Evolutionary conservation across 495 filamentous ascomycete genomes (phyloP), one percentile per base, ranked within the genome.

Genomic region (Sporormia fimetaria): DNA sequence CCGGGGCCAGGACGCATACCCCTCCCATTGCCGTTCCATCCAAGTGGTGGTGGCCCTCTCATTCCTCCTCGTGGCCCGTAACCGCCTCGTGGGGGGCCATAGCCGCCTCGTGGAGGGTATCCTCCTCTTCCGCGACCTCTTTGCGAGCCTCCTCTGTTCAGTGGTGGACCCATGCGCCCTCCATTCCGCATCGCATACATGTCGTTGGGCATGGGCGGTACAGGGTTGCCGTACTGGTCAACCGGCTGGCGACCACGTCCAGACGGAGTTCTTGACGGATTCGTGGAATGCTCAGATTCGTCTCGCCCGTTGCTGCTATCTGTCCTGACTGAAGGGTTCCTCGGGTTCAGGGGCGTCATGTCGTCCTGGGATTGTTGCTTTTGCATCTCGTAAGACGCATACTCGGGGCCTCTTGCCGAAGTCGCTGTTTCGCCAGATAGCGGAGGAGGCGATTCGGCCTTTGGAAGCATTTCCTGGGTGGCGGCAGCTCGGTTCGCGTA

Each of bases 281-380:
- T 39, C 15, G 38, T 37, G 10, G 50, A 44, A 20, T 43, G 36
- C 12, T 51, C 47, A 32, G 33, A 30, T 21, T 21, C 33, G 11
- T 47, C 46, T 26, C 43, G 16, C 9, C 47, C 55, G 33, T 40
- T 40, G 32, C 44, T 56, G 26, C 52, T 51, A 15, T 21, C 47
- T 12, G 49, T 58, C 28, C 56, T 54, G 9, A 63, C 36, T 14
- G 59, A 57, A 22, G 58, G 62, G 36, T 74, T 78, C 41, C 69
- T 63, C 0, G 75, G 66, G 23, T 88, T 94, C 18, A 96, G 61
- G 0, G 86, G 86, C n/a, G 81, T 76, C 21, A 76, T 70, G 57
- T 95, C 90, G 33, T 95, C 90, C 10, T 71, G 70, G 42, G 74
- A 79, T 8, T 73, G 70, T 22, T 71, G 66, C 36, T 64, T 67